Base-by-base conservation (phyloP, 179 eudicot genomes). In the Sideroxylon spinosum region DNA sequence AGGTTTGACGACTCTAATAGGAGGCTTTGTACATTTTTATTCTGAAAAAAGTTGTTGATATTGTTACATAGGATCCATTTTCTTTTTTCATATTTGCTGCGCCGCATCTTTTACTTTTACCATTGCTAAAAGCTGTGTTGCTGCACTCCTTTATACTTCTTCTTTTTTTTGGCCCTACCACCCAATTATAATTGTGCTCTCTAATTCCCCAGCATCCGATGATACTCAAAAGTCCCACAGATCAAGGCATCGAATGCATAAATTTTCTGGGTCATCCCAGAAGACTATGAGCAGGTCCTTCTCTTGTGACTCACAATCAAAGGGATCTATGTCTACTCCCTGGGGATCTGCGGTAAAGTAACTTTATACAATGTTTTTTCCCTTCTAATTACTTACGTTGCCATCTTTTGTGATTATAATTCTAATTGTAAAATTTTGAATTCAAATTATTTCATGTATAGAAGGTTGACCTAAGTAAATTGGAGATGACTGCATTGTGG, bases 381-480 rank as follows among this genome's bases (percentile, higher is more conserved):
- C 23, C 17, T n/a, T 73, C 16, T 3, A 44, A 20, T 75, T 62
- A 56, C 59, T 61, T 75, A 44, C 28, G 26, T 50, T 29, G 20
- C 48, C 44, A 55, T 60, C 14, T 26, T 60, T 44, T 50, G 20
- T 60, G 16, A 61, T 48, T 2, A 26, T 64, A n/a, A 46, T 62
- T 69, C 28, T 74, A 63, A 63, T 49, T 7, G 81, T 68, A n/a
- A 37, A 60, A 49, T 28, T 49, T 26, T 76, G 17, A 26, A 71
- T 23, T 68, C 8, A 62, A 70, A 81, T 26, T 53, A 28, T 79
- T 8, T 60, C 9, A 1, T 77, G 37, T 76, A 6, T 87, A 89
- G 94, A 91, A 83, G 83, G 83, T 91, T 86, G 90, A 91, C 82
- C 88, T 91, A 11, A 79, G 92, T 83, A 91, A 89, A 80, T 90